Percentiles rank a stretch among this genome's conserved stretches.
Conservation (phyloP, 495 filamentous ascomycete species). For the Lasiosphaeriaceae sp. region DNA sequence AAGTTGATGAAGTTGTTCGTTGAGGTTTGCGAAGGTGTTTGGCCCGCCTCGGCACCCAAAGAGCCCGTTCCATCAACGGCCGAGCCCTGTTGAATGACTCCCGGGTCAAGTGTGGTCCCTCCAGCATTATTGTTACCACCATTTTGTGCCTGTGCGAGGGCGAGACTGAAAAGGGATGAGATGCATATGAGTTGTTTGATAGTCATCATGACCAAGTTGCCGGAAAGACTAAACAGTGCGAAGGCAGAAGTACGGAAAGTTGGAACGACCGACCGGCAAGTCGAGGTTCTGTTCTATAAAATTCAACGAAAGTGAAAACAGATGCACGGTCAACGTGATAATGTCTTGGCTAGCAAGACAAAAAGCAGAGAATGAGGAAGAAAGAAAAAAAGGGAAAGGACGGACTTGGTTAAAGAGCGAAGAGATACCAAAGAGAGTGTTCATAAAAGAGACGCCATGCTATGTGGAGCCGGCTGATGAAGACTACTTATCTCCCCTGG, state of each 20-base stretch:
- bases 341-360: constrained; percentile 19
- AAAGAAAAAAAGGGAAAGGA: constrained; percentile 6
- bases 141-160: constrained; percentile 17
- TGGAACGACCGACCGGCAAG: neutral
- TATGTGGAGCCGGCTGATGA: neutral
- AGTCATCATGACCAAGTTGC: constrained; percentile 13
- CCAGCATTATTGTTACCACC: constrained; percentile 8
- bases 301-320: constrained; percentile 9
- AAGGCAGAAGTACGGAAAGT: neutral
- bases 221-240: constrained; percentile 2
- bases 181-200: constrained; percentile 9
- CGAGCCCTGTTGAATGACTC: constrained; percentile 23
- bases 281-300: neutral
- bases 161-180: constrained; percentile 13
- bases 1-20: constrained; percentile 52
- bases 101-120: constrained; percentile 14
- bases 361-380: constrained; percentile 9
- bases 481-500: constrained; percentile 6
- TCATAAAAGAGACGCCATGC: constrained; percentile 2
- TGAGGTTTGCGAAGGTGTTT: constrained; percentile 31
- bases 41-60: constrained; percentile 22
- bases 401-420: neutral
- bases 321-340: constrained; percentile 26
- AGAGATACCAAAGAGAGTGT: neutral
- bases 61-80: constrained; percentile 19